Conservation (phyloP, 352 stramenopile genomes). For the Phytophthora ramorum region DNA sequence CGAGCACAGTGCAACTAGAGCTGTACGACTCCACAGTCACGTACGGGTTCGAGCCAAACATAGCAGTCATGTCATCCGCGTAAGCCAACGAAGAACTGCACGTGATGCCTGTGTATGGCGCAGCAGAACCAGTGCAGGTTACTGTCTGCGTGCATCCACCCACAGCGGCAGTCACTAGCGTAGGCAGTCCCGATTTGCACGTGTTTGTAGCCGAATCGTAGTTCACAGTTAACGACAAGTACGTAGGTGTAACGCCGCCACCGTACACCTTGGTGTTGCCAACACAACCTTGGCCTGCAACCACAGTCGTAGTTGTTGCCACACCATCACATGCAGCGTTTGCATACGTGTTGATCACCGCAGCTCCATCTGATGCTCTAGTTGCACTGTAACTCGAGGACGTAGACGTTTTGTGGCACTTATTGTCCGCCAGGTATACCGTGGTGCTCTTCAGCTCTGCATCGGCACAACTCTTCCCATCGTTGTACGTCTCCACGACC, state of each 20-base stretch:
- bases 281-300: conserved; percentile 7
- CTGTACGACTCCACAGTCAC: conserved; percentile 1
- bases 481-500: not conserved
- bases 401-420: not conserved
- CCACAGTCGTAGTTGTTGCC: not conserved
- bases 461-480: not conserved
- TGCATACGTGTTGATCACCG: conserved; percentile 1
- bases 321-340: not conserved
- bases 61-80: conserved; percentile 6
- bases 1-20: not conserved
- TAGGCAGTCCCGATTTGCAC: conserved; percentile 1
- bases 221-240: conserved; percentile 1
- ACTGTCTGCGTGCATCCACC: not conserved
- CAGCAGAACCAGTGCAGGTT: conserved; percentile 1
- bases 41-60: conserved; percentile 6
- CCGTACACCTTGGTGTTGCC: conserved; percentile 18
- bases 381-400: not conserved
- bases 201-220: not conserved
- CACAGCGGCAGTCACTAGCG: not conserved
- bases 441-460: not conserved
- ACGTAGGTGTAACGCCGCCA: not conserved
- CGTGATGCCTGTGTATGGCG: not conserved
- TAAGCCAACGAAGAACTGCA: conserved; percentile 7
- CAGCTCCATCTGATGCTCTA: not conserved
- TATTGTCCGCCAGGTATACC: not conserved